Evolutionary conservation across 106 monocot genomes (phyloP).

Genomic region (Dactylorhiza incarnata): DNA sequence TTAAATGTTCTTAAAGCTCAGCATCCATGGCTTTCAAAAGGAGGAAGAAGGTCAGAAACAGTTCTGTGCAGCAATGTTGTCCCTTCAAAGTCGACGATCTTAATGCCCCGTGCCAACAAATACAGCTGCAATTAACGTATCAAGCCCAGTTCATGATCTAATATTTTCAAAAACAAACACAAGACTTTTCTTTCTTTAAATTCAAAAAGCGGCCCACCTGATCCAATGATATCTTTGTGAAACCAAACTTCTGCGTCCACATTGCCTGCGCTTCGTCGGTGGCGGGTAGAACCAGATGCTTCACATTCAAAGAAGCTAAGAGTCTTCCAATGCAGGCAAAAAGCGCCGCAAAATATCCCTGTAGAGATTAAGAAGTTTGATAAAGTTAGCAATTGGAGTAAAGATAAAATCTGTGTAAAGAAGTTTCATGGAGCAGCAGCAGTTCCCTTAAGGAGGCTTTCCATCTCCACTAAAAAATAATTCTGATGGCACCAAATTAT

Average conservation of each 20-base stretch:
- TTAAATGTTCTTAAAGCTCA: not conserved
- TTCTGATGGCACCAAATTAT: too few species aligned
- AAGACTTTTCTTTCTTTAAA: too few species aligned
- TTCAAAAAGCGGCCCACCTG: constrained; percentile 23
- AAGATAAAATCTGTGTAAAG: too few species aligned
- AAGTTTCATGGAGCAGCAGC: too few species aligned
- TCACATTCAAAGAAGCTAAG: constrained; percentile 44
- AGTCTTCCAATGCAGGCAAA: constrained; percentile 58
- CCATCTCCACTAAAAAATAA: too few species aligned
- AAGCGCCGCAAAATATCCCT: constrained; percentile 72
- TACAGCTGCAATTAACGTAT: not conserved
- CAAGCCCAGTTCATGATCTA: not conserved
- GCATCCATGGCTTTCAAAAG: not conserved
- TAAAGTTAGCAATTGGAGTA: too few species aligned
- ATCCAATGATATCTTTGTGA: constrained; percentile 43
- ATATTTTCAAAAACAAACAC: not conserved
- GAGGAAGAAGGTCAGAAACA: constrained; percentile 3
- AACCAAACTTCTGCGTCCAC: constrained; percentile 75
- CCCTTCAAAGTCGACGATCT: constrained; percentile 11
- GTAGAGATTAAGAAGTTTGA: not conserved
- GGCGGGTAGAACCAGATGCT: constrained; percentile 73
- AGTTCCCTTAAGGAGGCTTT: too few species aligned
- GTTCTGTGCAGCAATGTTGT: not conserved
- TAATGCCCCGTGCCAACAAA: not conserved
- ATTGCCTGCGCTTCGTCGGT: constrained; percentile 67